Base-by-base conservation (phyloP, 2,329 filamentous ascomycete species). In the Microdochium nivale region DNA sequence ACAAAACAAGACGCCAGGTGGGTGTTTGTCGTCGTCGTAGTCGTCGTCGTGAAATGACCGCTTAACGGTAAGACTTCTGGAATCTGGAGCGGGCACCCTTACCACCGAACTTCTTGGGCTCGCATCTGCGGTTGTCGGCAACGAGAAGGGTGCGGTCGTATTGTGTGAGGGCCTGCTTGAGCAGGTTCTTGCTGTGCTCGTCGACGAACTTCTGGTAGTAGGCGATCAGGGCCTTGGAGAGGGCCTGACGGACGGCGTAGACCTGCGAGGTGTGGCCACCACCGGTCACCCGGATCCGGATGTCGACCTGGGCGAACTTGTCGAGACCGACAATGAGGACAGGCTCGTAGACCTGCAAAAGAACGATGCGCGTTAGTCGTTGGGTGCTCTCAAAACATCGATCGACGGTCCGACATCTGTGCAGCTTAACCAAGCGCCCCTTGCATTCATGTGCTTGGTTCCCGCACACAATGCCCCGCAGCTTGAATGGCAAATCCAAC, bases 191-290 rank as follows among this genome's bases (percentile, higher is more conserved):
- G 81, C 88, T 90, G 88, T 97, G 91, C 88, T 99, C 94, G 73
- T 99, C 94, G 77, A 97, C 90, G 80, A 86, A 99, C 84, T 99
- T 96, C 81, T 96, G 92, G 88, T 96, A 97, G 87, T 96, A 96
- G 76, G 90, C 87, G 70, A 95, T 86, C 73, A 95, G 89, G 68
- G 87, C 87, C 86, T 97, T 99, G 80, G 91, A 86, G 72, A 99
- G 97, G 68, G 94, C 92, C 81, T 99, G 94, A 68, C 94, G 90
- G 82, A 97, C 90, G 73, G 94, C 94, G 79, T 97, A 96, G 77
- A 96, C 83, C 78, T 96, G 91, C 56, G 89, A 95, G 62, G 88
- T 91, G 83, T 97, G 92, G 80, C 92, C 94, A 88, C 94, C 94
- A 74, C 94, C 94, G 69, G 84, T 82, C 69, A 97, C 94, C 70